phyloP scores from a whole-genome alignment of 2,329 filamentous ascomycete genomes.

The Cladosporium sp. region DNA sequence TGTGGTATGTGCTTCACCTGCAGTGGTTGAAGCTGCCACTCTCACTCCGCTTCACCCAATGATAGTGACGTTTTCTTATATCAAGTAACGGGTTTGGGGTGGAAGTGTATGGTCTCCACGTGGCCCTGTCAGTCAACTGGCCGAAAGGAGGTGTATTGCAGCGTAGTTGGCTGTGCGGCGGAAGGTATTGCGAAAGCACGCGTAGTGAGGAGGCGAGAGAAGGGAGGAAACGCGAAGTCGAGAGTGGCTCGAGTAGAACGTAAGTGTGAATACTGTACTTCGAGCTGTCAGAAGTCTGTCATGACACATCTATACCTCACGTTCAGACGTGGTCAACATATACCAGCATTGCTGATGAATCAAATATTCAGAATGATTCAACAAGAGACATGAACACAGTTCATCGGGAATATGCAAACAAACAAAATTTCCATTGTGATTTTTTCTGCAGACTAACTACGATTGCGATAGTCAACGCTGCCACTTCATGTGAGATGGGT shows the following conservation, averaged over 20 bases:
- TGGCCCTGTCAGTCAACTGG: not conserved
- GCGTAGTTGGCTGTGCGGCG: not conserved
- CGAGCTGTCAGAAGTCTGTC: not conserved
- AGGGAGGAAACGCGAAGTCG: not conserved
- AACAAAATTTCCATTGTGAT: not conserved
- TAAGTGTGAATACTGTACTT: not conserved
- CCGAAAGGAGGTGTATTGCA: not conserved
- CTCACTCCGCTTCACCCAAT: not conserved
- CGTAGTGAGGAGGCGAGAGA: not conserved
- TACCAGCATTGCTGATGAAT: not conserved
- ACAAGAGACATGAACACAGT: not conserved
- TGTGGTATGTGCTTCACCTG: not conserved
- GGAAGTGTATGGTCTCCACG: not conserved
- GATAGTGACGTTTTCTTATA: not conserved
- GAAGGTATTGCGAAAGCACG: not conserved
- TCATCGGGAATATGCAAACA: too few relatives aligned
- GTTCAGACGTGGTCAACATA: not conserved
- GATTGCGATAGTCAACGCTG: slow-evolving; percentile 5
- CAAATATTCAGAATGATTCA: not conserved
- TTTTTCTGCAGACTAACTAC: not conserved
- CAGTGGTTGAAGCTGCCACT: not conserved
- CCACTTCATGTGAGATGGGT: not conserved
- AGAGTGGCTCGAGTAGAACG: not conserved
- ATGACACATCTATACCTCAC: too few relatives aligned
- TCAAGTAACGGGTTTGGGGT: too few relatives aligned